Evolutionary conservation across 106 monocot species (phyloP).

Genomic region (Dendrobium nobile): DNA sequence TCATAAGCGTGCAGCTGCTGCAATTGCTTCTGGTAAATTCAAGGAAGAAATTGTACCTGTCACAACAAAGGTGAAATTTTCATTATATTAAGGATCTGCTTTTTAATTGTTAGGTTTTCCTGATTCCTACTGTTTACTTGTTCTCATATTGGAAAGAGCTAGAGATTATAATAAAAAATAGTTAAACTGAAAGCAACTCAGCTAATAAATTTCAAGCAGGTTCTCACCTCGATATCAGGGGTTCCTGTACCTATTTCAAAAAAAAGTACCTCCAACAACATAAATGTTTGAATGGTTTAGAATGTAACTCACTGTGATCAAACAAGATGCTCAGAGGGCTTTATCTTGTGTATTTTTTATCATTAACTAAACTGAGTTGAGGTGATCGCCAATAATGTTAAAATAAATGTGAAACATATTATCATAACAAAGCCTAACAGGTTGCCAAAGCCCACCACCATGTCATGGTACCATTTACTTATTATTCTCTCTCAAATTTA

Average conservation of each 20-base stretch:
- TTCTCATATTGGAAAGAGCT: neutral
- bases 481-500: neutral
- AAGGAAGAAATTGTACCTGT: constrained; percentile 91
- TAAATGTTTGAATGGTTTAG: neutral
- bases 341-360: neutral
- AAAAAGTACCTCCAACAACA: neutral
- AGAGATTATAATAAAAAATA: neutral
- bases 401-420: neutral
- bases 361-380: neutral
- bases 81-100: neutral
- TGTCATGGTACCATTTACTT: neutral
- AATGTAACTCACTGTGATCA: neutral
- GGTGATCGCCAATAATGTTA: neutral
- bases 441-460: neutral
- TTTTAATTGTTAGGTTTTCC: neutral
- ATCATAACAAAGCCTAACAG: neutral
- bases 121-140: neutral
- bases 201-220: no score
- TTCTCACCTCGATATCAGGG: neutral
- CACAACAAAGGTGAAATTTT: constrained; percentile 44
- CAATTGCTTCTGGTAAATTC: constrained; percentile 61
- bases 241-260: neutral
- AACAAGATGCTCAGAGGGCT: neutral
- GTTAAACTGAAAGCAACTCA: no score
- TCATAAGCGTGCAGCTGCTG: constrained; percentile 72